phyloP scores from a whole-genome alignment of 2,329 filamentous ascomycete species.

The Iodosphaeria phyllophila region DNA sequence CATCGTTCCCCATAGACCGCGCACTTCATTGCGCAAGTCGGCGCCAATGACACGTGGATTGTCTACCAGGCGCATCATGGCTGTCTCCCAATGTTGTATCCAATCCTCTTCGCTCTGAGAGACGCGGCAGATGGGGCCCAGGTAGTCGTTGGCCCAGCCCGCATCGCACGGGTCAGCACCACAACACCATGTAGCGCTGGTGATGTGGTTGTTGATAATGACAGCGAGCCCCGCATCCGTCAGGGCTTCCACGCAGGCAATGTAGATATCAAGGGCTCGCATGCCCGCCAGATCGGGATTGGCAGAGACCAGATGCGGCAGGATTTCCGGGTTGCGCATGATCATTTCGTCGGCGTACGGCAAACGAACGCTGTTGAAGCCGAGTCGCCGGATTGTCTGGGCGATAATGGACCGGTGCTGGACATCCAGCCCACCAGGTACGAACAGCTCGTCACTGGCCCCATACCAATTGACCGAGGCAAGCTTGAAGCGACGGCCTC shows the following conservation, averaged over 20 bases:
- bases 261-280: slow-evolving; percentile 40
- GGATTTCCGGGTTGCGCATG: slow-evolving; percentile 34
- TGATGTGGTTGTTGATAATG: slow-evolving; percentile 55
- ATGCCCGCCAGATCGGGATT: slow-evolving; percentile 40
- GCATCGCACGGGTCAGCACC: slow-evolving; percentile 49
- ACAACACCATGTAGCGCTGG: slow-evolving; percentile 49
- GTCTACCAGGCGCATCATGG: slow-evolving; percentile 38
- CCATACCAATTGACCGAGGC: slow-evolving; percentile 55
- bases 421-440: slow-evolving; percentile 43
- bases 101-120: slow-evolving; percentile 45
- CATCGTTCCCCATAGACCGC: slow-evolving; percentile 52
- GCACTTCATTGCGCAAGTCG: slow-evolving; percentile 50
- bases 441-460: slow-evolving; percentile 45
- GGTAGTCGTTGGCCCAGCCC: slow-evolving; percentile 46
- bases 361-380: slow-evolving; percentile 52
- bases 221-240: slow-evolving; percentile 45
- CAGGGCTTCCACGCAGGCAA: slow-evolving; percentile 36
- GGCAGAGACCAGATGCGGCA: slow-evolving; percentile 29
- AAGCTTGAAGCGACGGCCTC: slow-evolving; percentile 39
- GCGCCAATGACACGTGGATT: slow-evolving; percentile 46
- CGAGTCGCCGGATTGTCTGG: slow-evolving; percentile 35
- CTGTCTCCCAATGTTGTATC: slow-evolving; percentile 45
- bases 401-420: slow-evolving; percentile 43
- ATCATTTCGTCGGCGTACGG: slow-evolving; percentile 55
- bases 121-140: slow-evolving; percentile 39